Evolutionary conservation across 768 basidiomycete genomes (phyloP), one percentile per base, ranked within the genome.

Genomic region (Clitopilus passeckerianus): DNA sequence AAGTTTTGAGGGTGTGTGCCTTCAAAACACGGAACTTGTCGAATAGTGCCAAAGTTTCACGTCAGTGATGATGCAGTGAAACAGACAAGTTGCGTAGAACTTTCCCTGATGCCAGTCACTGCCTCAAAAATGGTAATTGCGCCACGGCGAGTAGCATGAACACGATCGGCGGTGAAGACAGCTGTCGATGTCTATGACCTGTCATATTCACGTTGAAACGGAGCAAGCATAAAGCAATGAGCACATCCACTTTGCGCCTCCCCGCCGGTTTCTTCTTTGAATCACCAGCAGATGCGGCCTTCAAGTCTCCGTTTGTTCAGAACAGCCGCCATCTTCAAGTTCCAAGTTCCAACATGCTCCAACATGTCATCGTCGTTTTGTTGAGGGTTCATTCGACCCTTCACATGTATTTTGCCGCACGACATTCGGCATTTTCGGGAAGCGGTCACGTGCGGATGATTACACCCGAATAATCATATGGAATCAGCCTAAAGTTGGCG

Each of bases 391-490:
- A 41, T 41, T 41, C 37, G 37, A 41, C 37, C 37, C 37, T 41
- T 41, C 37, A 41, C 37, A 41, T 41, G 37, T 41, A 41, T 41
- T 41, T n/a, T 12, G 10, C 37, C 37, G 34, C 34, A 41, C 27
- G 37, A 41, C 46, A 22, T 50, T 50, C 46, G 46, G 46, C 18
- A 50, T 50, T n/a, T 50, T 50, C n/a, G 46, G 16, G 46, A 56
- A 34, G 50, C 54, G 59, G 59, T 63, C 62, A 63, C 62, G 60
- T 63, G 62, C 33, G 22, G 27, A 15, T 41, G n/a, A 35, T 7
- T 53, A 46, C 57, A 64, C 59, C 63, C 46, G 46, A 50, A 50
- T 10, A 50, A 50, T 50, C 46, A 50, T 50, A 50, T 50, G 46
- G 22, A 50, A 50, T 50, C 46, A 50, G 20, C 46, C 46, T 22